A percentile compares a stretch with the other conserved stretches of the same genome.
phyloP scores from a whole-genome alignment of 345 rosid species.

The Hypericum androsaemum region DNA sequence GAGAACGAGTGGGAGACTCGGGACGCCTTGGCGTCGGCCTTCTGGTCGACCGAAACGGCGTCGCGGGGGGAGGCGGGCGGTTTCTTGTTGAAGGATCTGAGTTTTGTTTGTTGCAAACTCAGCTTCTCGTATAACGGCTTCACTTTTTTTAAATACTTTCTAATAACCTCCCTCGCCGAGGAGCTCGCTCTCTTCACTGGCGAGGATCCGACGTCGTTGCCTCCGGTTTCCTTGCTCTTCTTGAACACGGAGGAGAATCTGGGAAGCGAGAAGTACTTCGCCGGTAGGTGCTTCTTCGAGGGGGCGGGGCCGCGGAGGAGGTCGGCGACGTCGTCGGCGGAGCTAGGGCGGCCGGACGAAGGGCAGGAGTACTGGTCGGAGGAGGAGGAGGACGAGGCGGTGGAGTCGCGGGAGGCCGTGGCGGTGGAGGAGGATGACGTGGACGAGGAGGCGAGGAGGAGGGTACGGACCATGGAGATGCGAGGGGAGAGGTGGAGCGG shows the following conservation, averaged over 20 bases:
- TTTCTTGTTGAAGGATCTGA: too few species aligned
- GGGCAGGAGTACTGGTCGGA: constrained; percentile 57
- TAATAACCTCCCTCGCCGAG: constrained; percentile 68
- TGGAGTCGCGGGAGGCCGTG: constrained; percentile 78
- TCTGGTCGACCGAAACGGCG: constrained; percentile 10
- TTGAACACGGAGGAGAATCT: constrained; percentile 86
- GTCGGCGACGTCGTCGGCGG: constrained; percentile 53
- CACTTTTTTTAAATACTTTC: constrained; percentile 81
- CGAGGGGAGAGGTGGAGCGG: constrained; percentile 94
- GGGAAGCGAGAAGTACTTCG: constrained; percentile 53
- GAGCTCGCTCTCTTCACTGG: constrained; percentile 67
- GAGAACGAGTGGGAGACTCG: constrained; percentile 64
- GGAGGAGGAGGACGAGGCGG: constrained; percentile 30
- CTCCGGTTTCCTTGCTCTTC: constrained; percentile 40
- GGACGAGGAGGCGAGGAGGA: constrained; percentile 66
- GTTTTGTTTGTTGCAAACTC: constrained; percentile 28
- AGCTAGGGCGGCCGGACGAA: constrained; percentile 60
- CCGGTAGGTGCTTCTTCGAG: constrained; percentile 19
- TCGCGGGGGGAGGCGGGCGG: too few species aligned
- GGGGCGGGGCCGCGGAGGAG: constrained; percentile 17
- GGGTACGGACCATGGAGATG: constrained; percentile 84
- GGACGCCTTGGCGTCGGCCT: constrained; percentile 2
- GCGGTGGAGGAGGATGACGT: constrained; percentile 52
- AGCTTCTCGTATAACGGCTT: constrained; percentile 88
- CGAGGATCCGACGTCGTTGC: constrained; percentile 15